Evolutionary conservation across 139 green algal species (phyloP), one percentile per base, ranked within the genome.

Genomic region (Picochlorum sp.): DNA sequence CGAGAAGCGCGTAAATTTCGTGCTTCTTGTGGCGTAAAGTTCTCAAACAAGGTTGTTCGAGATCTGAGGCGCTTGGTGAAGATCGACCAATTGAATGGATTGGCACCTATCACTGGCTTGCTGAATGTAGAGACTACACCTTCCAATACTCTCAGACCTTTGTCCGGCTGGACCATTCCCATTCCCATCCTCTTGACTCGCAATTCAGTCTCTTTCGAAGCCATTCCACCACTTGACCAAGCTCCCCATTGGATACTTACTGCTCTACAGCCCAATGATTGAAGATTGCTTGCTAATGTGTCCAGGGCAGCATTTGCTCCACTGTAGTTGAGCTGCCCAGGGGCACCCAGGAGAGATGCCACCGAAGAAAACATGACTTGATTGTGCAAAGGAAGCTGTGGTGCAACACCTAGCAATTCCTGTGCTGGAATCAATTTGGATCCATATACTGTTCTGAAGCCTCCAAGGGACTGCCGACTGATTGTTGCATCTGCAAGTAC

Each of bases 321-420:
- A 24, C 76, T 77, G 71, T 83, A 82, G 60, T 83, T 87, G 37
- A 65, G 30, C 57, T 87, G 80, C 1, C 80, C 80, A 18, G 70
- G 59, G 0, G 72, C 85, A 3, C 74, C 74, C 34, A 80, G 52
- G 15, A 80, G 60, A 4, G 74, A 45, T 1, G 74, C 74, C 6
- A 92, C 78, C 4, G 77, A 87, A 45, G 81, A 90, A 72, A 92
- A 92, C 16, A 89, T 60, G 37, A 90, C 68, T 30, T 65, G 28
- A 4, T 15, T 20, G 67, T 37, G 2, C 21, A 60, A 50, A 47
- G 73, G 73, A 41, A 41, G 34, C 34, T 41, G 34, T 41, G 34
- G 34, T 14, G 34, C 7, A 41, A 41, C 8, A 41, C 34, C 34
- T 41, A 41, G n/a, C 37, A 64, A 77, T 37, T 15, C 30, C 7